phyloP scores from a whole-genome alignment of 768 basidiomycete species.

The Lactifluus subvellereus region DNA sequence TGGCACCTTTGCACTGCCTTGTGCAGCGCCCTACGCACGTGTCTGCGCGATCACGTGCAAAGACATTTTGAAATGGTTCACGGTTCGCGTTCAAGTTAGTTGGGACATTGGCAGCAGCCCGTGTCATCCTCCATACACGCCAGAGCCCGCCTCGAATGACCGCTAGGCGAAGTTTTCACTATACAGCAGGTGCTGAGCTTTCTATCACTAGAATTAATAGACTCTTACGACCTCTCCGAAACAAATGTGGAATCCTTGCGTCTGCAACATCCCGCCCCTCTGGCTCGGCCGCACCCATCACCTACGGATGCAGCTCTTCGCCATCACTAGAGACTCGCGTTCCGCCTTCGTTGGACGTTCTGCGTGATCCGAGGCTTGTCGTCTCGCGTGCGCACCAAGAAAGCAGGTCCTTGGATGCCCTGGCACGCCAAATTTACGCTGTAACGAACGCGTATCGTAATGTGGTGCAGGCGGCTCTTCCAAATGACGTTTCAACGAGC shows the following conservation, averaged over 20 bases:
- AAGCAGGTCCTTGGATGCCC: conserved; percentile 34
- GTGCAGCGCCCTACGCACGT: no score
- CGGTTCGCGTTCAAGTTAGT: no score
- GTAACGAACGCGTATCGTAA: conserved; percentile 53
- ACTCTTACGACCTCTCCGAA: conserved; percentile 43
- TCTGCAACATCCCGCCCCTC: conserved; percentile 26
- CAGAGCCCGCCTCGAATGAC: not conserved
- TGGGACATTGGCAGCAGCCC: not conserved
- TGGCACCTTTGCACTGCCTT: no score
- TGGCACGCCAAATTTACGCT: conserved; percentile 45
- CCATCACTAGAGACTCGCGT: not conserved
- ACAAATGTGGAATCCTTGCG: conserved; percentile 39
- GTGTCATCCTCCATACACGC: not conserved
- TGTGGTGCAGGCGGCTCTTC: conserved; percentile 37
- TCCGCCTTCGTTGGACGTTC: conserved; percentile 34
- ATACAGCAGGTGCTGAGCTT: conserved; percentile 24
- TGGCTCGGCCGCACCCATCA: conserved; percentile 21
- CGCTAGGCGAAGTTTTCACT: not conserved
- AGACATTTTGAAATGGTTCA: not conserved
- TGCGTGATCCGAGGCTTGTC: conserved; percentile 35
- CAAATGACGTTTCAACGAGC: not conserved
- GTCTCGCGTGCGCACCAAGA: conserved; percentile 34
- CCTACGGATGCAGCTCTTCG: conserved; percentile 18
- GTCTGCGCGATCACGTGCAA: no score
- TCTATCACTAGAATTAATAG: conserved; percentile 40